Evolutionary conservation across 2,329 filamentous ascomycete species (phyloP).

Genomic region (Fusarium subtropicale): DNA sequence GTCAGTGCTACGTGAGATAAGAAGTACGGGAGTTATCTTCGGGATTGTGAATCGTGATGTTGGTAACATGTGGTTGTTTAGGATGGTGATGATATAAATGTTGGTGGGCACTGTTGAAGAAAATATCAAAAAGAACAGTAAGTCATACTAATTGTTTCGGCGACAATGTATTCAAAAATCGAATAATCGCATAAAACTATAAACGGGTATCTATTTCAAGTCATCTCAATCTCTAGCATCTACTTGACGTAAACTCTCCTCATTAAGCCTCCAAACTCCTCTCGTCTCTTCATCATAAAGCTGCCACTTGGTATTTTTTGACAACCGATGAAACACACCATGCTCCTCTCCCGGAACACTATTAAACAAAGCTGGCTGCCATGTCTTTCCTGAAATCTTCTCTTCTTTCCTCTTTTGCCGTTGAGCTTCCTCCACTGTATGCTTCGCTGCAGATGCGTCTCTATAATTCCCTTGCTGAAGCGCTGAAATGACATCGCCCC

Average conservation of each 20-base stretch:
- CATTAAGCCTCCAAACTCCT: slow-evolving; percentile 37
- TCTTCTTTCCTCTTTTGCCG: slow-evolving; percentile 78
- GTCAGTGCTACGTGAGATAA: not conserved
- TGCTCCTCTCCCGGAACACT: slow-evolving; percentile 12
- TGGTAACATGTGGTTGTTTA: not conserved
- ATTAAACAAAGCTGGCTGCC: slow-evolving; percentile 36
- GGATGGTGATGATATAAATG: not conserved
- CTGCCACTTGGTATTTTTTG: slow-evolving; percentile 19
- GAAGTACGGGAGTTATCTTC: not conserved
- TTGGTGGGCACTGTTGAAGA: not conserved
- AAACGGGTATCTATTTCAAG: not conserved
- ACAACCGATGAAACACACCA: slow-evolving; percentile 21
- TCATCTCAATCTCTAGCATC: not conserved
- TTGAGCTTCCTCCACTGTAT: slow-evolving; percentile 84
- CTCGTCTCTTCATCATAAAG: slow-evolving; percentile 30
- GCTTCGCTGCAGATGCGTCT: slow-evolving; percentile 76
- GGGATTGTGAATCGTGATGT: not conserved
- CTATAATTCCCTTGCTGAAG: slow-evolving; percentile 82
- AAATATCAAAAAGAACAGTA: not conserved
- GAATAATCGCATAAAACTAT: not conserved
- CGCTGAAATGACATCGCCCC: slow-evolving; percentile 79
- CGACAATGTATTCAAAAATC: not conserved
- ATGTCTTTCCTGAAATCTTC: slow-evolving; percentile 56
- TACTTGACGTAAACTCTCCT: not conserved
- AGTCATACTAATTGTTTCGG: not conserved